phyloP scores from a whole-genome alignment of 2,329 filamentous ascomycete genomes.

The Knoxdaviesia proteae region DNA sequence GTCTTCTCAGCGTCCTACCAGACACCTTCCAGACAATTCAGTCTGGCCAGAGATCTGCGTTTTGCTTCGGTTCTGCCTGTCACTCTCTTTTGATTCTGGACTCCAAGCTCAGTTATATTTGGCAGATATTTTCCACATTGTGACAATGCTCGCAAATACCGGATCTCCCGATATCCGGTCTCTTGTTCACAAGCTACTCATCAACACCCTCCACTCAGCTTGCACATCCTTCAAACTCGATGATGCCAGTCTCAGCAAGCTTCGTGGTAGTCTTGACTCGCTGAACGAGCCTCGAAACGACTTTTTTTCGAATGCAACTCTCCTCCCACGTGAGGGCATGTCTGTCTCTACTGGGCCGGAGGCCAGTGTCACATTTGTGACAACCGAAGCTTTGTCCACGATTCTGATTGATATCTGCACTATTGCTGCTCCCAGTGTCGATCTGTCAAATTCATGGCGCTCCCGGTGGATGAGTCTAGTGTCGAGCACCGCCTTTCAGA shows the following conservation, averaged over 20 bases:
- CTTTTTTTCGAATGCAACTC: constrained; percentile 28
- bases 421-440: constrained; percentile 40
- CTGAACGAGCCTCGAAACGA: constrained; percentile 39
- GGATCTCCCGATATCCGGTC: constrained; percentile 34
- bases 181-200: constrained; percentile 39
- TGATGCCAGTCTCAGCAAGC: constrained; percentile 33
- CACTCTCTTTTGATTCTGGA: constrained; percentile 46
- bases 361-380: constrained; percentile 24
- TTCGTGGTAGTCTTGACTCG: constrained; percentile 33
- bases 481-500: constrained; percentile 52
- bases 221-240: constrained; percentile 45
- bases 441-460: constrained; percentile 47
- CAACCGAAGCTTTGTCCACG: constrained; percentile 39
- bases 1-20: constrained; percentile 45
- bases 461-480: constrained; percentile 56
- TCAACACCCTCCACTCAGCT: constrained; percentile 47
- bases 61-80: constrained; percentile 42
- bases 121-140: constrained; percentile 48
- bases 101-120: constrained; percentile 47
- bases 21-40: constrained; percentile 41
- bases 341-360: constrained; percentile 35
- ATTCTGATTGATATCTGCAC: constrained; percentile 43
- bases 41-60: constrained; percentile 53
- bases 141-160: constrained; percentile 50
- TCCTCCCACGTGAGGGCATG: constrained; percentile 26